Percentiles rank a stretch among this genome's conserved stretches.
Evolutionary conservation across 192 early-diverging fungal genomes (phyloP).

Genomic region (Backusella macrospora): DNA sequence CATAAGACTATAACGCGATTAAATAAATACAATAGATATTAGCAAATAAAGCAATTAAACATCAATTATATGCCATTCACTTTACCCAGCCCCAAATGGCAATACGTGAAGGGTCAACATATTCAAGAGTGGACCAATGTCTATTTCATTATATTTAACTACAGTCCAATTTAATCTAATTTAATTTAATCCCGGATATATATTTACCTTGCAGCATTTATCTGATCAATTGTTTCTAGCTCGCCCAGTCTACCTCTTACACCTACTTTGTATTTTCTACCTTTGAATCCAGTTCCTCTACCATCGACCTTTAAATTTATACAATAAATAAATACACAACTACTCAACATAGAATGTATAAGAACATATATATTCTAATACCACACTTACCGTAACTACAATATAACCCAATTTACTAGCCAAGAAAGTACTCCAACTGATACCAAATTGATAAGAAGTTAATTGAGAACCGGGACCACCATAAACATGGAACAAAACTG

Average conservation of each 20-base stretch:
- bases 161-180: too few relatives aligned
- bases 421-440: slow-evolving; percentile 76
- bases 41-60: neutral
- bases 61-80: neutral
- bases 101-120: slow-evolving; percentile 78
- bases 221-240: slow-evolving; percentile 84
- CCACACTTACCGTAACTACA: slow-evolving; percentile 53
- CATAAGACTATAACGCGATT: slow-evolving; percentile 67
- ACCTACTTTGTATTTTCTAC: slow-evolving; percentile 75
- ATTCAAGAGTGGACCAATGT: slow-evolving; percentile 63
- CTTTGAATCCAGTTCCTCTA: slow-evolving; percentile 87
- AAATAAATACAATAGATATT: neutral
- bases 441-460: slow-evolving; percentile 62
- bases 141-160: neutral
- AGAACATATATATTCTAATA: neutral
- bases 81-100: slow-evolving; percentile 96
- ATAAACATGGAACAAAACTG: slow-evolving; percentile 86
- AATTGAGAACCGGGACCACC: slow-evolving; percentile 92
- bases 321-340: slow-evolving; percentile 23
- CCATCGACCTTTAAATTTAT: slow-evolving; percentile 64
- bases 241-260: slow-evolving; percentile 82
- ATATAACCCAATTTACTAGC: slow-evolving; percentile 68
- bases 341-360: neutral
- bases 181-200: too few relatives aligned
- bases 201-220: slow-evolving; percentile 77